Conservation (phyloP, 345 rosid genomes). For the Physaria fendleri region DNA sequence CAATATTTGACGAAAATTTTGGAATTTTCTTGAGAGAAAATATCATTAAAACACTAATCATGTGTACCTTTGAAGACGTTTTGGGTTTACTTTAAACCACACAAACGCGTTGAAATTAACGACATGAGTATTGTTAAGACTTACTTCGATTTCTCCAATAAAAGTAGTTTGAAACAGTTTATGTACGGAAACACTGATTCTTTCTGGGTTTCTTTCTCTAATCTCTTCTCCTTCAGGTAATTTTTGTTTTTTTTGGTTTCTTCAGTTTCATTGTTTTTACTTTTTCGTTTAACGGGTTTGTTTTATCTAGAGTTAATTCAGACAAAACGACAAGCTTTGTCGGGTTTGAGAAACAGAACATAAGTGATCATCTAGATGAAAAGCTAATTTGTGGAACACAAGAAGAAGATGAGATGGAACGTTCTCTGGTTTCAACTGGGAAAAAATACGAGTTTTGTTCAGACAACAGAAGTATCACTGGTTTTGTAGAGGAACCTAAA, state of each 20-base stretch:
- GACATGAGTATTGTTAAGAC: constrained; percentile 32
- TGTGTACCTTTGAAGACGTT: neutral
- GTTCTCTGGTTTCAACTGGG: constrained; percentile 11
- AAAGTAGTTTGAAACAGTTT: constrained; percentile 25
- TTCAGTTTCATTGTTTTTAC: neutral
- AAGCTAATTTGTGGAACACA: neutral
- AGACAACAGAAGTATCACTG: constrained; percentile 32
- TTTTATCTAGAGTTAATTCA: constrained; percentile 22
- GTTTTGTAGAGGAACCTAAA: constrained; percentile 51
- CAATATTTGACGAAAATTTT: neutral
- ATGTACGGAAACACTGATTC: constrained; percentile 34
- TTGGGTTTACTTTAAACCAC: constrained; percentile 15
- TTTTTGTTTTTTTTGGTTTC: neutral
- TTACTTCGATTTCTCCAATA: constrained; percentile 25
- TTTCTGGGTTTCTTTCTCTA: constrained; percentile 47
- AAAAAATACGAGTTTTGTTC: constrained; percentile 40
- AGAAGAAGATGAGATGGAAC: neutral
- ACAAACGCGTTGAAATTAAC: constrained; percentile 20
- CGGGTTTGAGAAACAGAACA: neutral
- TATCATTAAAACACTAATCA: constrained; percentile 3
- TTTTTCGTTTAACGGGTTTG: constrained; percentile 1
- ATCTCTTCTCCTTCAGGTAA: constrained; percentile 44
- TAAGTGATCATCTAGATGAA: constrained; percentile 4
- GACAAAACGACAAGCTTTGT: constrained; percentile 16
- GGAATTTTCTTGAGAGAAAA: constrained; percentile 1